Conservation (phyloP, 2,329 filamentous ascomycete genomes). For the Verticillium zaregamsianum region DNA sequence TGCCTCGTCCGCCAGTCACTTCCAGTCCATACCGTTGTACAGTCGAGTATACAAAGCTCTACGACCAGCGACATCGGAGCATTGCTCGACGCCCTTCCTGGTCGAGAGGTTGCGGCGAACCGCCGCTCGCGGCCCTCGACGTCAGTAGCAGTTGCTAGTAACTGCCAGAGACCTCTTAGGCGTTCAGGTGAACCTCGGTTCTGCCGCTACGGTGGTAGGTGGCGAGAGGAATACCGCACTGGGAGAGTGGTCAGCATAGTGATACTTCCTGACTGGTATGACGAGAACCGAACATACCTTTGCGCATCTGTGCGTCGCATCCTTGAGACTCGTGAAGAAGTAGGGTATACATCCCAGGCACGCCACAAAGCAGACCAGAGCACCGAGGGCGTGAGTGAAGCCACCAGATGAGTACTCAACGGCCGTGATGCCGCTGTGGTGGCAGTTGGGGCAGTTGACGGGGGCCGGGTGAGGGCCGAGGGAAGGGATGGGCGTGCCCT, state of each 20-base stretch:
- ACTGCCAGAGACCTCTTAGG: neutral
- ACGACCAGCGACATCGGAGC: too few relatives aligned
- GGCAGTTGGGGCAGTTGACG: constrained; percentile 17
- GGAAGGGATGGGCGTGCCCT: constrained; percentile 11
- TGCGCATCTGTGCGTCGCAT: constrained; percentile 16
- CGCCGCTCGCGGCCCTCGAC: too few relatives aligned
- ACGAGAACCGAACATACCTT: constrained; percentile 8
- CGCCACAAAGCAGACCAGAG: constrained; percentile 14
- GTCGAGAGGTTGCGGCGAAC: too few relatives aligned
- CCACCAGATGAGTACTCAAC: constrained; percentile 15
- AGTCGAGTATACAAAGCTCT: too few relatives aligned
- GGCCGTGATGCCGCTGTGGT: constrained; percentile 14
- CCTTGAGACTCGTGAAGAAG: constrained; percentile 15
- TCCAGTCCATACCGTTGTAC: too few relatives aligned
- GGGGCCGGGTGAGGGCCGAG: constrained; percentile 13
- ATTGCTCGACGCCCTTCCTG: too few relatives aligned
- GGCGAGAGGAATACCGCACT: constrained; percentile 18
- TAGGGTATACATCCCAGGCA: constrained; percentile 19
- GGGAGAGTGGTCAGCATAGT: neutral
- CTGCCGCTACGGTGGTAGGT: constrained; percentile 19
- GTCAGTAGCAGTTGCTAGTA: too few relatives aligned
- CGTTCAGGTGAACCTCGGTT: constrained; percentile 16
- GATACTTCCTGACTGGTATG: neutral
- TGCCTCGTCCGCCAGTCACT: too few relatives aligned
- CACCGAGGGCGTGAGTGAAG: constrained; percentile 17